Evolutionary conservation across 352 stramenopile species (phyloP).

Genomic region (Phytopythium helicoides): DNA sequence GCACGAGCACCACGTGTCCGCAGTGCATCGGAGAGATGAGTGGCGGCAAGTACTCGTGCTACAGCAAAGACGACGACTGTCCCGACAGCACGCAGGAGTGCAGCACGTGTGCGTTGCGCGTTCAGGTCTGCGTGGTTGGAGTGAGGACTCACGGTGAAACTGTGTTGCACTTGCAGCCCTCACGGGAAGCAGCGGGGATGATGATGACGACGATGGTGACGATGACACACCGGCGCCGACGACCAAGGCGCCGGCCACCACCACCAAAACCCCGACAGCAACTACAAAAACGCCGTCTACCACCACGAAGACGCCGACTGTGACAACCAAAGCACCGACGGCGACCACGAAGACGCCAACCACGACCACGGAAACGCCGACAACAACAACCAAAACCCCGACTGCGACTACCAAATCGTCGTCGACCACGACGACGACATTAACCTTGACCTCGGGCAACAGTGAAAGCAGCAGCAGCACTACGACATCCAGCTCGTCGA

Average conservation of each 20-base stretch:
- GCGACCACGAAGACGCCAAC: neutral
- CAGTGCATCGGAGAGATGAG: constrained; percentile 20
- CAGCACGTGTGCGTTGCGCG: constrained; percentile 2
- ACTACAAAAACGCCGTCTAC: constrained; percentile 1
- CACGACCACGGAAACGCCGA: constrained; percentile 3
- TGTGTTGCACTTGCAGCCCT: neutral
- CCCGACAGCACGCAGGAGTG: constrained; percentile 13
- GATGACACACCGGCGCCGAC: constrained; percentile 1
- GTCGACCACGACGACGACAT: constrained; percentile 7
- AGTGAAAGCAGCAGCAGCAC: neutral
- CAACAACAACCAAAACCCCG: constrained; percentile 7
- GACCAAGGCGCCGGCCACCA: neutral
- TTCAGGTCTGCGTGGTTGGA: too few species aligned
- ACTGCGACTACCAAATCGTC: neutral
- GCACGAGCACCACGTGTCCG: constrained; percentile 13
- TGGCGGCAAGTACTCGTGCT: constrained; percentile 15
- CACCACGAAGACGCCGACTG: neutral
- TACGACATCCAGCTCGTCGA: neutral
- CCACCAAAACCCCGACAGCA: neutral
- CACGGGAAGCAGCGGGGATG: neutral
- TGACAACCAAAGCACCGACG: neutral
- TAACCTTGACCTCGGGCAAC: constrained; percentile 12
- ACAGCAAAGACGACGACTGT: constrained; percentile 17
- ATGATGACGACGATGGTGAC: constrained; percentile 5
- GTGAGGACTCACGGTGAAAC: neutral